Percentiles rank a stretch among this genome's conserved stretches.
These are phyloP conservation scores for Didymella lethalis DNA, from an alignment of 2,329 filamentous ascomycete species.

Conservation along the genomic window DNA sequence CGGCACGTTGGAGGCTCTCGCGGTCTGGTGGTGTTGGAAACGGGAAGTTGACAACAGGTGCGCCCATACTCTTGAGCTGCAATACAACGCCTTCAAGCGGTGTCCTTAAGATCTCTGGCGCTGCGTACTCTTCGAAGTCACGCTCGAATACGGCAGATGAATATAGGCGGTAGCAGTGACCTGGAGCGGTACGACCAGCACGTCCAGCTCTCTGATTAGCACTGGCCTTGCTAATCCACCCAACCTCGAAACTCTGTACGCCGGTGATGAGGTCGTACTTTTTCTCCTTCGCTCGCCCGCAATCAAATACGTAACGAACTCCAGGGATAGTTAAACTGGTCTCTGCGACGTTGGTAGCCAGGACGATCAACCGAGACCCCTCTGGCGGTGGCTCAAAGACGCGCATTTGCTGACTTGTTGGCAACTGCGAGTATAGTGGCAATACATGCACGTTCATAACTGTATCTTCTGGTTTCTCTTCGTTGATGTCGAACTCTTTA, in stretches of 20 bases:
- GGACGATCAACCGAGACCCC: constrained; percentile 81
- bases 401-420: constrained; percentile 86
- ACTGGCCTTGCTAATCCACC: constrained; percentile 97
- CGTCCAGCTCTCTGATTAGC: constrained; percentile 90
- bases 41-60: constrained; percentile 92
- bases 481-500: constrained; percentile 67
- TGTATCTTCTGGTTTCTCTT: constrained; percentile 69
- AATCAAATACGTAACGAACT: constrained; percentile 94
- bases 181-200: constrained; percentile 92
- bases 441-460: constrained; percentile 80
- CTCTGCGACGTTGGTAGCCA: constrained; percentile 96
- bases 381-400: constrained; percentile 89
- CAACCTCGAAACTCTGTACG: constrained; percentile 93
- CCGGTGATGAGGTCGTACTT: constrained; percentile 87
- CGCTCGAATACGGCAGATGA: constrained; percentile 93
- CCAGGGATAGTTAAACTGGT: constrained; percentile 97
- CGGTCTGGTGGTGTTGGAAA: constrained; percentile 90
- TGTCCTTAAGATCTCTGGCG: constrained; percentile 88
- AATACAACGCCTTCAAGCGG: constrained; percentile 90
- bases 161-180: constrained; percentile 94
- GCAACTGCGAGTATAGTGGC: constrained; percentile 92
- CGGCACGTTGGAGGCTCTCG: constrained; percentile 78
- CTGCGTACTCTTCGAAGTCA: constrained; percentile 84
- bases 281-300: constrained; percentile 89
- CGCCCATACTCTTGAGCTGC: constrained; percentile 92